Evolutionary conservation across 192 early-diverging fungal genomes (phyloP), one percentile per base, ranked within the genome.

Genomic region (Coemansia pectinata): DNA sequence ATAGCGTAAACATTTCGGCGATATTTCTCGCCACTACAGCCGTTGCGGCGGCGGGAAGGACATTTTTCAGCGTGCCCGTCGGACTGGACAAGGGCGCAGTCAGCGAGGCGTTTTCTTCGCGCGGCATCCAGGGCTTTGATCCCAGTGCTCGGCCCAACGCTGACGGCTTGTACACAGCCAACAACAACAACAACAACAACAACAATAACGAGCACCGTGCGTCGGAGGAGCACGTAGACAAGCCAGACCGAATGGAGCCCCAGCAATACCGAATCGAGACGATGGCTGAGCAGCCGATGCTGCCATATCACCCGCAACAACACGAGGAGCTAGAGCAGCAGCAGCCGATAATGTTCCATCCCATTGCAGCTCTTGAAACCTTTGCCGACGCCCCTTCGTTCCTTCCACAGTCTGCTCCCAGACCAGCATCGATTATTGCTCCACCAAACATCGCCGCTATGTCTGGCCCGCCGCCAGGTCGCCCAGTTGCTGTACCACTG

Each of bases 51-150:
- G 58, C 69, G 0, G 70, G 60, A 36, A 72, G 77, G 17, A 53
- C 74, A 11, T 74, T 74, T 58, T 71, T 77, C 66, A 74, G 73
- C 33, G 72, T 77, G n/a, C 74, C 80, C 17, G 45, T 66, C 2
- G 70, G 69, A 0, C 41, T 77, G 1, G 75, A 82, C 45, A 64
- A 41, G n/a, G 63, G 65, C 27, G 63, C 71, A 7, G 75, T 71
- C 29, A 63, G 68, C 59, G 48, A 71, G 21, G 70, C 71, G 19
- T 67, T 77, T 27, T 17, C 62, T 40, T 71, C 77, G 55, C 72
- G 59, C 19, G 75, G 72, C 9, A 74, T 82, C 60, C 50, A 65
- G 36, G 72, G 69, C 14, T 77, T 67, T 29, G 60, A 82, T 48
- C 72, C 80, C 11, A 34, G 34, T 8, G 61, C 58, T 11, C 63